These are phyloP conservation scores for Candida nemodendra DNA, from an alignment of 805 yeast genomes.

Conservation along the genomic window DNA sequence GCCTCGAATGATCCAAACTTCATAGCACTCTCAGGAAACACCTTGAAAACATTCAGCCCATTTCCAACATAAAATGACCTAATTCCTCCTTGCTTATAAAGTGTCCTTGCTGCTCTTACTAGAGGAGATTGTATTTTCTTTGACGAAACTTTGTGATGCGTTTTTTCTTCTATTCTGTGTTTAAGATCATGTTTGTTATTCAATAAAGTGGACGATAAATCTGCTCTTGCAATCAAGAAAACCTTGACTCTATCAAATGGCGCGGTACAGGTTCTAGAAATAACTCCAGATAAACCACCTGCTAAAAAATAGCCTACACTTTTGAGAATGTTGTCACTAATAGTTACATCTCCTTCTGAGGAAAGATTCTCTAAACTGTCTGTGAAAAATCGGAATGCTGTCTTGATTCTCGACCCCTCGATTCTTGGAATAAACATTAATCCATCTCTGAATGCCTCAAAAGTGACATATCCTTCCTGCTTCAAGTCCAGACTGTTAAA, in stretches of 20 bases:
- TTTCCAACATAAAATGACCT: conserved; percentile 91
- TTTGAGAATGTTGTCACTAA: conserved; percentile 71
- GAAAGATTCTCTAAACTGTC: conserved; percentile 77
- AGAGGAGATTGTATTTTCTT: conserved; percentile 67
- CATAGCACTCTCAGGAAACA: conserved; percentile 96
- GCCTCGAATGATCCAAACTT: conserved; percentile 95
- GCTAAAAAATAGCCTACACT: conserved; percentile 91
- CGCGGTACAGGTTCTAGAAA: conserved; percentile 94
- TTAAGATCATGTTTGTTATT: conserved; percentile 48
- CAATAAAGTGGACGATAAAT: conserved; percentile 65
- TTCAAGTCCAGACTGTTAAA: conserved; percentile 55
- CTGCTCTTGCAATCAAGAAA: conserved; percentile 88
- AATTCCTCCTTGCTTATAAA: conserved; percentile 88
- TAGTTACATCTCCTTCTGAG: conserved; percentile 89
- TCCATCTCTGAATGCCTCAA: conserved; percentile 83
- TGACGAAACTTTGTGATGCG: conserved; percentile 41
- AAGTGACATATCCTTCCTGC: conserved; percentile 67
- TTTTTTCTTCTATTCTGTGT: conserved; percentile 34
- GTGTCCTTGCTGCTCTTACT: conserved; percentile 71
- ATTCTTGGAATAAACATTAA: conserved; percentile 78
- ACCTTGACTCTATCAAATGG: conserved; percentile 96
- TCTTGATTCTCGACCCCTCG: conserved; percentile 70
- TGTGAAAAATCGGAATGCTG: conserved; percentile 78
- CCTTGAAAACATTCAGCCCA: conserved; percentile 89
- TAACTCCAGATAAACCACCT: conserved; percentile 94